These are phyloP conservation scores for Tetrahymena malaccensis DNA, from an alignment of 73 alveolate species.

Conservation along the genomic window DNA sequence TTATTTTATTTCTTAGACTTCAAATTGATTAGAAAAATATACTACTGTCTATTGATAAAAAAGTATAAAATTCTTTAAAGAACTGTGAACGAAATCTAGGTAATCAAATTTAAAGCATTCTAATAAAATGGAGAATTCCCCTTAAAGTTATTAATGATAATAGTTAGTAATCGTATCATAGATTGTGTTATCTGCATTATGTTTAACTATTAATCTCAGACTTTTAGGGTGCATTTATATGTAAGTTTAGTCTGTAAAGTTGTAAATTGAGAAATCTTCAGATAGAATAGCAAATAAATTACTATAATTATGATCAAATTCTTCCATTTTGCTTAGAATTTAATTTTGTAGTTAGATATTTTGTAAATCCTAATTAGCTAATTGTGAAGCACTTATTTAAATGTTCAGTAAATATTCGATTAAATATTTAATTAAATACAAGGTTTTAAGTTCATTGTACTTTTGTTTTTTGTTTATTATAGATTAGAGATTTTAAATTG, in stretches of 20 bases:
- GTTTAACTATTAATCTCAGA: neutral
- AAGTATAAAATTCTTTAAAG: neutral
- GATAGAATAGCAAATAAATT: neutral
- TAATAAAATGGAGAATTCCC: neutral
- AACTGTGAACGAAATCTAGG: neutral
- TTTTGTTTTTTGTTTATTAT: too few species aligned
- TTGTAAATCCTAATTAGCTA: neutral
- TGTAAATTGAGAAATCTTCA: neutral
- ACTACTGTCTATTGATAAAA: neutral
- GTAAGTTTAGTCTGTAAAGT: too few species aligned
- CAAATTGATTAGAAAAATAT: neutral
- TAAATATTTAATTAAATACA: neutral
- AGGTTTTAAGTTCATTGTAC: too few species aligned
- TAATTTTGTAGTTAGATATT: too few species aligned
- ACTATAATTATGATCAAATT: neutral
- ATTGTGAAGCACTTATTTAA: neutral
- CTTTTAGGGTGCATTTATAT: neutral
- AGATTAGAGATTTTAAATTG: neutral
- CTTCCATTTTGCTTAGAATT: neutral
- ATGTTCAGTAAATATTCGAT: neutral
- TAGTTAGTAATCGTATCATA: neutral
- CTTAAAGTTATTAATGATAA: neutral
- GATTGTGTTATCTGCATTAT: neutral
- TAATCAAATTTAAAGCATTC: neutral
- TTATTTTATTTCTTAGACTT: neutral